These are phyloP conservation scores for Leersia perrieri DNA, from an alignment of 176 grass and related monocot genomes.

Conservation along the genomic window DNA sequence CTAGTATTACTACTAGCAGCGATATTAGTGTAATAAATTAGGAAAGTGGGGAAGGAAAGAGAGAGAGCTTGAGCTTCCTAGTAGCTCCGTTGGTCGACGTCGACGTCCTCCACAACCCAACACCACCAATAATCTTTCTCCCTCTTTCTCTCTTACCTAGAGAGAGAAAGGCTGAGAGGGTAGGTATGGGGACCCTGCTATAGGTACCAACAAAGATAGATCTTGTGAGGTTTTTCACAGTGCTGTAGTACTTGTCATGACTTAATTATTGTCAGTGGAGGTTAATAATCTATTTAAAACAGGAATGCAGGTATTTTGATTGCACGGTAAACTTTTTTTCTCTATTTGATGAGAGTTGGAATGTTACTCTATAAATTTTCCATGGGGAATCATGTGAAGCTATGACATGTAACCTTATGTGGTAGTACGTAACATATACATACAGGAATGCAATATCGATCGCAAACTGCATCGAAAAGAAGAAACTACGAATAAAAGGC, in stretches of 20 bases:
- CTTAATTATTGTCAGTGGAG: not conserved
- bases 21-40: not conserved
- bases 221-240: not conserved
- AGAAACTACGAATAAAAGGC: no score
- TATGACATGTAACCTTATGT: not conserved
- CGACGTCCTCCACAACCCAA: not conserved
- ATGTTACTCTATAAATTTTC: not conserved
- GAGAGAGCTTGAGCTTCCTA: not conserved
- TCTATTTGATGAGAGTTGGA: not conserved
- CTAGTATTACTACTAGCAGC: not conserved
- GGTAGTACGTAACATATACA: no score
- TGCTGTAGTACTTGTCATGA: not conserved
- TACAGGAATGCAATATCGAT: no score
- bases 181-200: not conserved
- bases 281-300: not conserved
- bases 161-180: not conserved
- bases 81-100: not conserved
- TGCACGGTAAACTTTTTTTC: not conserved
- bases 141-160: not conserved
- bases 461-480: no score
- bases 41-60: not conserved
- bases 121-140: not conserved
- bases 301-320: not conserved
- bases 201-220: not conserved
- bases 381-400: not conserved